Evolutionary conservation across 495 filamentous ascomycete genomes (phyloP).

Genomic region (Evansstolkia leycettana): DNA sequence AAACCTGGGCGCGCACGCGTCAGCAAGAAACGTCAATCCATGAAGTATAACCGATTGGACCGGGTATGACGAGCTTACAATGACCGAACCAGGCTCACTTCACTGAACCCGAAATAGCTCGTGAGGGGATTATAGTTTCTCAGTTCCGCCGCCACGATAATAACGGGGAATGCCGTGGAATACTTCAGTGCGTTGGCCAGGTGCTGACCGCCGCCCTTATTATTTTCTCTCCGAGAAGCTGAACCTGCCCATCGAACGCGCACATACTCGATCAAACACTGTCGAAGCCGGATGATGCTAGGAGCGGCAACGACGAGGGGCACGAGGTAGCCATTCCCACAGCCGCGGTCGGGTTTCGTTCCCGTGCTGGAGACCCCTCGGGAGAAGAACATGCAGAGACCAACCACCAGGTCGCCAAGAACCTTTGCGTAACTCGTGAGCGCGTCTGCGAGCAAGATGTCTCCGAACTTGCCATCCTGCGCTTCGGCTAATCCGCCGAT

Average conservation of each 20-base stretch:
- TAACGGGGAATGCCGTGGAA: constrained; percentile 80
- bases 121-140: constrained; percentile 46
- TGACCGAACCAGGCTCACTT: constrained; percentile 42
- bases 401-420: constrained; percentile 77
- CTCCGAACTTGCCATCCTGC: constrained; percentile 80
- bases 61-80: constrained; percentile 27
- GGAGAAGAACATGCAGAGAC: constrained; percentile 78
- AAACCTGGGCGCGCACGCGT: constrained; percentile 23
- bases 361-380: constrained; percentile 57
- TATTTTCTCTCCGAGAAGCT: constrained; percentile 36
- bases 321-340: constrained; percentile 62
- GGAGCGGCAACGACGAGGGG: constrained; percentile 74
- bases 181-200: constrained; percentile 91
- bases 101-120: constrained; percentile 38
- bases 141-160: constrained; percentile 62
- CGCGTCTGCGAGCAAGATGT: constrained; percentile 88
- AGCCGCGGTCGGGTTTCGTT: constrained; percentile 66
- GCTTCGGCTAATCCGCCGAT: constrained; percentile 71
- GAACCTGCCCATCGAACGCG: constrained; percentile 44
- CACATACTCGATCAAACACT: constrained; percentile 80
- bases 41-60: no score
- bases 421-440: constrained; percentile 90
- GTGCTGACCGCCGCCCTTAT: constrained; percentile 72
- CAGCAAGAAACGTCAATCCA: background rate
- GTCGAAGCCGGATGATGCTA: constrained; percentile 73